These are phyloP conservation scores for Arabidopsis hybrid DNA, from an alignment of 441 rosid species.

Conservation along the genomic window DNA sequence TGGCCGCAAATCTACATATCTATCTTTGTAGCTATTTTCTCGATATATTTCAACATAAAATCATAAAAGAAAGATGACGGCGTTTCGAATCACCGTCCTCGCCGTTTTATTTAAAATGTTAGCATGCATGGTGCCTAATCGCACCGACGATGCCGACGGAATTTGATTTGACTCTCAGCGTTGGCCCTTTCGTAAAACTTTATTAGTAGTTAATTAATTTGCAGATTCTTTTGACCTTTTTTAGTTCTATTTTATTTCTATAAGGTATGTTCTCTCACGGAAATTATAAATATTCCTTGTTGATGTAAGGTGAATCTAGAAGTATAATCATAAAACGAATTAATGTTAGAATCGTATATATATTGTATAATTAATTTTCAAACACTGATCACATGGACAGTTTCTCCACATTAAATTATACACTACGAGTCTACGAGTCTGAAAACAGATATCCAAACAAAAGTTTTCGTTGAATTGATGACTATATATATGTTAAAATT, in stretches of 20 bases:
- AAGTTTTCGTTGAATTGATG: not conserved
- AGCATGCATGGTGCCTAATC: constrained; percentile 23
- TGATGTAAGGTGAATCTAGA: constrained; percentile 21
- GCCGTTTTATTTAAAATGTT: constrained; percentile 28
- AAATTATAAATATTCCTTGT: constrained; percentile 16
- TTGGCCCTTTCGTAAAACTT: not conserved
- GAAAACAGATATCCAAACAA: not conserved
- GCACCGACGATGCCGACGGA: constrained; percentile 10
- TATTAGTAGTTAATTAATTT: not conserved
- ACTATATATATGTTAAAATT: not conserved
- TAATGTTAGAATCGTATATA: constrained; percentile 1
- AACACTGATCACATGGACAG: not conserved
- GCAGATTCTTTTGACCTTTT: constrained; percentile 38
- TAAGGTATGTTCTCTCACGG: constrained; percentile 12
- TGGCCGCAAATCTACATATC: not conserved
- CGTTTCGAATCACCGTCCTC: constrained; percentile 2
- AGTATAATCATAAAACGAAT: not conserved
- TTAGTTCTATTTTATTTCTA: constrained; percentile 14
- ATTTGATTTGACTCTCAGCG: constrained; percentile 7
- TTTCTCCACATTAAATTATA: constrained; percentile 5
- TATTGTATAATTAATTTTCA: not conserved
- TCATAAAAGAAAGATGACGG: not conserved
- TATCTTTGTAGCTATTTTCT: not conserved
- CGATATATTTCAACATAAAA: not conserved
- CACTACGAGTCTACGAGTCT: not conserved